Base-by-base conservation (phyloP, 2,329 filamentous ascomycete species). In the Coniochaeta sp. region DNA sequence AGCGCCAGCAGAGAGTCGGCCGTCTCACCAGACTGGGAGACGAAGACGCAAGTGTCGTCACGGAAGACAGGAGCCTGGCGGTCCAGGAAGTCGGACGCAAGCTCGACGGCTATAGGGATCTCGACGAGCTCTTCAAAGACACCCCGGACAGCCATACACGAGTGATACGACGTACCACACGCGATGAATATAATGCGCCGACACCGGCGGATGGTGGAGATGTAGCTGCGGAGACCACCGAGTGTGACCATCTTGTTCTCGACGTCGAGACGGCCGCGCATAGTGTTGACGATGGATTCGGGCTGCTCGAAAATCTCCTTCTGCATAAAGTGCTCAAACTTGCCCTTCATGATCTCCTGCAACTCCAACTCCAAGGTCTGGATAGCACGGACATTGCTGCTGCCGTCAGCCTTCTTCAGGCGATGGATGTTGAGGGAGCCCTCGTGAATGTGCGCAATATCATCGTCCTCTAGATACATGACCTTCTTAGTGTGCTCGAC, bases 281-380 rank as follows among this genome's bases (percentile, higher is more conserved):
- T 99, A 67, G 95, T 97, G 85, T 99, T 99, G 81, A 99, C 88
- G 63, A 99, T 91, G 16, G 95, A 99, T 80, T 99, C 95, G 72
- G 95, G 95, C 82, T 99, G 95, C 84, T 99, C 95, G 76, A 99
- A 99, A 72, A 99, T 99, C 77, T 99, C 95, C 87, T 99, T 99
- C 77, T 99, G 95, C 95, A 99, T 99, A 84, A 97, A 99, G 81
- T 99, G 95, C 77, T 99, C 95, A 78, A 98, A 99, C 75, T 95
- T 96, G 77, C 95, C 95, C 89, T 99, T 99, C 95, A 99, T 99
- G 79, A 99, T 99, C 82, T 99, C 93, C 82, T 99, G 95, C 66
- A 99, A 89, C 83, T 99, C 92, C 58, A 99, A 90, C 83, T 99
- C 95, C 60, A 99, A 86, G 60, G 95, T 99, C 84, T 99, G 95